phyloP scores from a whole-genome alignment of 129 eudicot species.

The Centella asiatica region DNA sequence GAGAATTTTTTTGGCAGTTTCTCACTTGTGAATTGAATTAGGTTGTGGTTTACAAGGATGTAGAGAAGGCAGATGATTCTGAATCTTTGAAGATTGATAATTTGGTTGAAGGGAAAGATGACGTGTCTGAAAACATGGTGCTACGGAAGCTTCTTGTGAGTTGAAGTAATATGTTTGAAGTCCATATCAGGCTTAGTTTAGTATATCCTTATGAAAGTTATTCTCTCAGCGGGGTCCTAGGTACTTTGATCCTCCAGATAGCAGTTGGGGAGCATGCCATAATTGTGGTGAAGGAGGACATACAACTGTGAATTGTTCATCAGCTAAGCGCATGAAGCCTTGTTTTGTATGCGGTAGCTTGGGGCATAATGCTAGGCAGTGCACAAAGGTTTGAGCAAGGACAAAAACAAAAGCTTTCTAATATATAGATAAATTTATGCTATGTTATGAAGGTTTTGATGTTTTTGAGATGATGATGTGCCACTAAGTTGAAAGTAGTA shows the following conservation, averaged over 20 bases:
- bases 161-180: conserved; percentile 31
- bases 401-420: too few species aligned
- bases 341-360: conserved; percentile 96
- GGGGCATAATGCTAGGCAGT: conserved; percentile 73
- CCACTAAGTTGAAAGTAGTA: too few species aligned
- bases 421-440: too few species aligned
- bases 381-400: conserved; percentile 55
- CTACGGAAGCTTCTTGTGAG: conserved; percentile 98
- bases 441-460: too few species aligned
- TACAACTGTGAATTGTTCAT: conserved; percentile 57
- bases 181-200: conserved; percentile 20
- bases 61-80: conserved; percentile 20
- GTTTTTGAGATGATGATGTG: too few species aligned
- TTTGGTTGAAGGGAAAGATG: conserved; percentile 29
- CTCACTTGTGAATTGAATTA: conserved; percentile 13
- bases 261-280: conserved; percentile 91
- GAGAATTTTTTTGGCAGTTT: background rate
- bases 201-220: conserved; percentile 20
- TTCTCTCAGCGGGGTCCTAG: conserved; percentile 91
- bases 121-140: conserved; percentile 55
- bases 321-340: conserved; percentile 75
- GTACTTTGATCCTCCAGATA: conserved; percentile 97
- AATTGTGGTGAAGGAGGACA: conserved; percentile 98
- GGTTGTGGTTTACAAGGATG: conserved; percentile 33
- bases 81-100: conserved; percentile 27